Conservation (phyloP, 2,329 filamentous ascomycete species). For the Colletotrichum sp. region DNA sequence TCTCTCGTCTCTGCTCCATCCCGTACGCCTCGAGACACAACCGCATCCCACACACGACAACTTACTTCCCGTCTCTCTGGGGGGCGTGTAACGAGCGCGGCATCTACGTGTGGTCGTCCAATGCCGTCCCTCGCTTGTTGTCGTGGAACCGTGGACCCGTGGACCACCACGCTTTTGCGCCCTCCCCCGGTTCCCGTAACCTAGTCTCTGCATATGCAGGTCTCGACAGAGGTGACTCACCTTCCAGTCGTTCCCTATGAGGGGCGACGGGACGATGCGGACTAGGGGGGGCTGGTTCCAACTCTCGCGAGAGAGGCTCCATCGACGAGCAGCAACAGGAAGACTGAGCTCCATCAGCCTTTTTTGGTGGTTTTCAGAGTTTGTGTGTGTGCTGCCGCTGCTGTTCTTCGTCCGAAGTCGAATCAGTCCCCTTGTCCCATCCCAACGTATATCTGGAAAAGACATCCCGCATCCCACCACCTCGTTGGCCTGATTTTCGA, state of each 20-base stretch:
- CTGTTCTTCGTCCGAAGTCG: background rate
- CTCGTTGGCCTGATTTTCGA: slow-evolving; percentile 11
- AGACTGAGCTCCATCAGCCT: background rate
- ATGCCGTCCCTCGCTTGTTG: background rate
- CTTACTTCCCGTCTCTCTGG: background rate
- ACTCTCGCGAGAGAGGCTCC: background rate
- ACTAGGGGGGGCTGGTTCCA: background rate
- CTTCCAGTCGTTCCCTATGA: slow-evolving; percentile 26
- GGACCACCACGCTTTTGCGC: background rate
- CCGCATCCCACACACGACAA: background rate
- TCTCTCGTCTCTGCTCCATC: background rate
- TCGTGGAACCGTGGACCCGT: background rate
- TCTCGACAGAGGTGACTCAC: slow-evolving; percentile 28
- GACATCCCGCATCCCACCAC: background rate
- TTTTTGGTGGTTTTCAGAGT: background rate
- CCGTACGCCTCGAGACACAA: background rate
- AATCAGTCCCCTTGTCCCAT: background rate
- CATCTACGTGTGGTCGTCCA: background rate
- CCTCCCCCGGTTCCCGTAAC: background rate
- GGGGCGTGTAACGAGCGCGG: background rate
- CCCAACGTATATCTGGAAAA: slow-evolving; percentile 6
- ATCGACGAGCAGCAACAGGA: background rate
- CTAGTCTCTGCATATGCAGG: slow-evolving; percentile 20
- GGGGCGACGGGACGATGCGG: slow-evolving; percentile 18
- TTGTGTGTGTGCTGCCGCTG: background rate